A percentile compares a stretch with the other conserved stretches of the same genome.
These are phyloP conservation scores for Serpula lacrymans DNA, from an alignment of 768 basidiomycete genomes.

Conservation along the genomic window DNA sequence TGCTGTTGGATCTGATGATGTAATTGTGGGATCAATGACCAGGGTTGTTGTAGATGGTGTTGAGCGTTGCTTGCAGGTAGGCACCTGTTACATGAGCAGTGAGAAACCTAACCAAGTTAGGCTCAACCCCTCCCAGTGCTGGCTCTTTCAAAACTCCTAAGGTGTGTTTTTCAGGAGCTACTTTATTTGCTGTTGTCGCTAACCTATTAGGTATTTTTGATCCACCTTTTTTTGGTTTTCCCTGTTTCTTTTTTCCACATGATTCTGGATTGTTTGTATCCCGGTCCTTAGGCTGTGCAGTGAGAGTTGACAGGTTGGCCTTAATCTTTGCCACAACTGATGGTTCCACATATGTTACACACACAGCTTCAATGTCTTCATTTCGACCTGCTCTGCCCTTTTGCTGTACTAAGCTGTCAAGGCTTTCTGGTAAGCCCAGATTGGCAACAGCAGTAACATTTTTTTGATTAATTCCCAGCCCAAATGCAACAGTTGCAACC, in stretches of 20 bases:
- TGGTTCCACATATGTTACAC: conserved; percentile 6
- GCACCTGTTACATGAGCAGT: background rate
- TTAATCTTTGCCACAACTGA: background rate
- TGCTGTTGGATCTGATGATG: too few relatives aligned
- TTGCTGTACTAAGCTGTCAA: conserved; percentile 8
- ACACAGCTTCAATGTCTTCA: conserved; percentile 3
- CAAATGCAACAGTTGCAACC: conserved; percentile 12
- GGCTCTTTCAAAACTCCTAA: too few relatives aligned
- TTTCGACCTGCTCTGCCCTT: conserved; percentile 8
- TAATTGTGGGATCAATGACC: background rate
- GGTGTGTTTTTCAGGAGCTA: too few relatives aligned
- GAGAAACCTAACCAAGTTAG: too few relatives aligned
- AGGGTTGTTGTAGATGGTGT: background rate
- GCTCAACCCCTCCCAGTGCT: too few relatives aligned
- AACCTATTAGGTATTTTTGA: too few relatives aligned
- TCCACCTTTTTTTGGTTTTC: too few relatives aligned
- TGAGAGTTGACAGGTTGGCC: too few relatives aligned
- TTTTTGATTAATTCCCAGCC: conserved; percentile 10
- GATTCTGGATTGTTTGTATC: too few relatives aligned
- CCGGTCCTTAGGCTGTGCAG: too few relatives aligned
- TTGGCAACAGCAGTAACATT: conserved; percentile 4
- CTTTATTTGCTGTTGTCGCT: too few relatives aligned
- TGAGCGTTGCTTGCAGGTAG: background rate
- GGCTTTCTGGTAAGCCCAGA: conserved; percentile 5
- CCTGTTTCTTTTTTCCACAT: too few relatives aligned